Conservation (phyloP, 495 filamentous ascomycete genomes). For the Xylaria scruposa region DNA sequence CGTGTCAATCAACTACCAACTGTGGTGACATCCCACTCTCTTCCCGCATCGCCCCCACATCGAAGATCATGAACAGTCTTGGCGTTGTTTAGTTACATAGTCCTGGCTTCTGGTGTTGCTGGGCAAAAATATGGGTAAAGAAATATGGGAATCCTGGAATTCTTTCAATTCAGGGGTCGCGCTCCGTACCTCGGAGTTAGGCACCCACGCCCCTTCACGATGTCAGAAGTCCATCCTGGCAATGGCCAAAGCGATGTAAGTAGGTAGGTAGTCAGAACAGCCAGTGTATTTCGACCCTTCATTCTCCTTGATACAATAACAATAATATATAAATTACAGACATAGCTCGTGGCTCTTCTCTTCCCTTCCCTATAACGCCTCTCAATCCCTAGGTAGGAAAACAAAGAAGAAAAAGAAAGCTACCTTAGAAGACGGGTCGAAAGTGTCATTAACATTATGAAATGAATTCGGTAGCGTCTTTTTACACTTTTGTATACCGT, state of each 20-base stretch:
- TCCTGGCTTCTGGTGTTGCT: background rate
- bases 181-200: slow-evolving; percentile 16
- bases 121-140: background rate
- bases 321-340: slow-evolving; percentile 8
- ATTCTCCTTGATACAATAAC: background rate
- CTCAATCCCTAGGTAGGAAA: background rate
- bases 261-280: too few species aligned
- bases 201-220: slow-evolving; percentile 5
- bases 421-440: background rate
- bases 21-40: background rate
- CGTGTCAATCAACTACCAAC: slow-evolving; percentile 15
- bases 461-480: background rate
- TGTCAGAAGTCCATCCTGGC: background rate
- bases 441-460: slow-evolving; percentile 19
- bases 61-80: background rate
- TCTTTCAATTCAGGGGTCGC: slow-evolving; percentile 9
- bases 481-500: slow-evolving; percentile 3
- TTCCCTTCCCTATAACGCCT: background rate
- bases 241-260: too few species aligned
- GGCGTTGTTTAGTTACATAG: background rate
- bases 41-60: slow-evolving; percentile 13
- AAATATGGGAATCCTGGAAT: too few species aligned
- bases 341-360: background rate
- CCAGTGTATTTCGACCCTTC: background rate
- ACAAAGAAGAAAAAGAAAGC: background rate